Evolutionary conservation across 106 monocot genomes (phyloP).

Genomic region (Agapanthus africanus): DNA sequence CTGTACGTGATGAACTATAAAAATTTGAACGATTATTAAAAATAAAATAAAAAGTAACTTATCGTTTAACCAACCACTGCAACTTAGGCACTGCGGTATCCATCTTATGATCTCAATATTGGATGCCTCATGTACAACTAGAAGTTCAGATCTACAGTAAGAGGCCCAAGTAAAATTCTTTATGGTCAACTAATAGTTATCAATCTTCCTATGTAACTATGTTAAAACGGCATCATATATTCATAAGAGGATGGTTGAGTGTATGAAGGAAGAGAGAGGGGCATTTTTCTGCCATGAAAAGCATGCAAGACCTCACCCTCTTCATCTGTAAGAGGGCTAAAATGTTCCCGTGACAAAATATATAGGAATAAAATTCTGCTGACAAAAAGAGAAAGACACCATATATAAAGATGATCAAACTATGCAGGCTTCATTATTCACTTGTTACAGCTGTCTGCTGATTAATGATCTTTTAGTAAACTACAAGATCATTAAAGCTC

Average conservation of each 20-base stretch:
- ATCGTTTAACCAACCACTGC: constrained; percentile 85
- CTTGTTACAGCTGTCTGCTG: neutral
- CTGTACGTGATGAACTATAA: neutral
- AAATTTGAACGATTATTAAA: neutral
- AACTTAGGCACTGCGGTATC: constrained; percentile 75
- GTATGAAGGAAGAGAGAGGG: too few species aligned
- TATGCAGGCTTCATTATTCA: neutral
- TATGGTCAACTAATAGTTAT: too few species aligned
- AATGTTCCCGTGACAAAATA: constrained; percentile 38
- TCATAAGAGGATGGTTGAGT: neutral
- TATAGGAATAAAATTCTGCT: neutral
- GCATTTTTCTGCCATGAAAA: constrained; percentile 46
- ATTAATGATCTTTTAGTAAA: too few species aligned
- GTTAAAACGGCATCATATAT: neutral
- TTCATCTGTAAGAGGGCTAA: constrained; percentile 63
- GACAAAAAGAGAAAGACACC: neutral
- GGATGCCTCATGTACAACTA: constrained; percentile 62
- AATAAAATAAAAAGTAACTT: constrained; percentile 46
- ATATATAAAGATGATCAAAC: neutral
- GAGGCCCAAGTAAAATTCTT: neutral
- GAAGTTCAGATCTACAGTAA: constrained; percentile 23
- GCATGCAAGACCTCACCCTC: constrained; percentile 42
- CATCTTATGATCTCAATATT: constrained; percentile 83
- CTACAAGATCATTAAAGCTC: too few species aligned
- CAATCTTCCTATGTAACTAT: too few species aligned